These are phyloP conservation scores for Centella asiatica DNA, from an alignment of 129 eudicot species.

Conservation along the genomic window DNA sequence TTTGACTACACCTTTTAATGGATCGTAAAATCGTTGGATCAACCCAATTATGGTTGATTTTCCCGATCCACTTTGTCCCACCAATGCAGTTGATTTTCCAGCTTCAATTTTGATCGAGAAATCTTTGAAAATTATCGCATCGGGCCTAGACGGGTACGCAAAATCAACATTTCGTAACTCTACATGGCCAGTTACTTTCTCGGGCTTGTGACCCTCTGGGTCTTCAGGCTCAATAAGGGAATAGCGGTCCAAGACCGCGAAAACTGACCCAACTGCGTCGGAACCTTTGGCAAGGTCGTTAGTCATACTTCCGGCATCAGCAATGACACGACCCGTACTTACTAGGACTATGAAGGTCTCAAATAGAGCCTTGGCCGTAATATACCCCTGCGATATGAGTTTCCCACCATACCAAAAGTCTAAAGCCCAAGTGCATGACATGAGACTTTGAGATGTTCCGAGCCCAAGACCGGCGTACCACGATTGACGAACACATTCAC, in stretches of 20 bases:
- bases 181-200: constrained; percentile 22
- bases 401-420: constrained; percentile 31
- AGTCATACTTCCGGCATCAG: constrained; percentile 26
- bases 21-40: constrained; percentile 45
- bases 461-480: constrained; percentile 29
- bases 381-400: constrained; percentile 3
- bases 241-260: constrained; percentile 17
- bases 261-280: constrained; percentile 15
- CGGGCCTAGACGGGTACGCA: constrained; percentile 32
- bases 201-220: constrained; percentile 15
- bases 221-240: constrained; percentile 17
- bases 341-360: constrained; percentile 15
- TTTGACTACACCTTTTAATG: constrained; percentile 33
- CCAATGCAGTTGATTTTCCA: constrained; percentile 41
- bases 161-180: constrained; percentile 32
- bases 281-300: constrained; percentile 21
- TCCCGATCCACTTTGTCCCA: constrained; percentile 53
- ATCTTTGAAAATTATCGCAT: constrained; percentile 21
- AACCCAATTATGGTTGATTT: constrained; percentile 42
- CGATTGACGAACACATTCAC: constrained; percentile 11
- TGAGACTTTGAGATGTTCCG: constrained; percentile 13
- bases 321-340: constrained; percentile 21
- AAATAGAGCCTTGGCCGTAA: constrained; percentile 16
- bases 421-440: constrained; percentile 20
- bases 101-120: constrained; percentile 30